These are phyloP conservation scores for Podospora pseudoanserina DNA, from an alignment of 495 filamentous ascomycete species.

Conservation along the genomic window DNA sequence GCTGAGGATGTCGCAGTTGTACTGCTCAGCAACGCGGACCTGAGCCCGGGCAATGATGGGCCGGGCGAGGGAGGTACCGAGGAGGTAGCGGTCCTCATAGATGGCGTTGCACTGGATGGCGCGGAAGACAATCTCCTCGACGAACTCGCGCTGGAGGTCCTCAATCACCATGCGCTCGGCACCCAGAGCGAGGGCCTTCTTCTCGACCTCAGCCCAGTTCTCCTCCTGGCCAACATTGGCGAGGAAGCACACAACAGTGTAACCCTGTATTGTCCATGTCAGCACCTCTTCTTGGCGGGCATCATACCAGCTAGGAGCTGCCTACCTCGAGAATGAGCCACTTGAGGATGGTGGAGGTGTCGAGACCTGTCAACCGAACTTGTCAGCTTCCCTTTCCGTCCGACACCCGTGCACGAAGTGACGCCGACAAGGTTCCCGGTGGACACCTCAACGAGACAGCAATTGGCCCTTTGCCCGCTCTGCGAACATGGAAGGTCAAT, in stretches of 20 bases:
- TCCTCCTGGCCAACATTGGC: constrained; percentile 57
- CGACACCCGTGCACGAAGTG: background rate
- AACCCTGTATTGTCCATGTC: constrained; percentile 21
- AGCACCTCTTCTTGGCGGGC: constrained; percentile 42
- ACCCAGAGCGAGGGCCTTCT: constrained; percentile 66
- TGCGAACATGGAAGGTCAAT: background rate
- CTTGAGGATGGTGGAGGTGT: constrained; percentile 56
- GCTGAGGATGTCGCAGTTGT: constrained; percentile 63
- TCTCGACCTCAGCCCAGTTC: constrained; percentile 50
- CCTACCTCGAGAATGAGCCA: constrained; percentile 61
- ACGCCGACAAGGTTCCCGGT: constrained; percentile 5
- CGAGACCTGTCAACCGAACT: constrained; percentile 46
- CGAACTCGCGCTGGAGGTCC: constrained; percentile 71
- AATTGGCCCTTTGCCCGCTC: constrained; percentile 4
- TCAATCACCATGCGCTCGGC: constrained; percentile 60
- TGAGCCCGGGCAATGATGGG: constrained; percentile 85
- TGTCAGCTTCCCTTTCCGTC: constrained; percentile 15
- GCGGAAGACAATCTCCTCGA: constrained; percentile 82
- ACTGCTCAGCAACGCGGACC: constrained; percentile 60
- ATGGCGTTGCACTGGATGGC: constrained; percentile 87
- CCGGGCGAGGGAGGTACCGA: constrained; percentile 77
- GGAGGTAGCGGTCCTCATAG: constrained; percentile 78
- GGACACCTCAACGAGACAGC: background rate
- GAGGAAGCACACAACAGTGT: constrained; percentile 42
- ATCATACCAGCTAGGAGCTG: background rate